Evolutionary conservation across 306 rosid genomes (phyloP), one percentile per base, ranked within the genome.

Genomic region (Medicago ruthenica): DNA sequence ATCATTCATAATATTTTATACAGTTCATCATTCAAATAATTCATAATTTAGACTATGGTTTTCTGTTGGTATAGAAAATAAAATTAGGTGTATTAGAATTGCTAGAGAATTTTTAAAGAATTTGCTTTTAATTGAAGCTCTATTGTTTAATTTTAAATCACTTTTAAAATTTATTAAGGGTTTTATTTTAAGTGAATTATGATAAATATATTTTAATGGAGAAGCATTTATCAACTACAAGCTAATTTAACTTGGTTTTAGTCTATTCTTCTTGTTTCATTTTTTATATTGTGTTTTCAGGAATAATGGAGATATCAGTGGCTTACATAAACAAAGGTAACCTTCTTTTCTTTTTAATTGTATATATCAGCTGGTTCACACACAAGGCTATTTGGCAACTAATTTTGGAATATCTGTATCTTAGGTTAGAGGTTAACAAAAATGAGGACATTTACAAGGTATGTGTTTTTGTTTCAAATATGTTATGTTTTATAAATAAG

Each of bases 371-470:
- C 21, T 3, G 1, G 10, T 60, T 62, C 4, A 34, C 20, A 34
- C 10, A 6, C 3, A 9, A 11, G 6, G 42, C 20, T 60, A 36
- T 16, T 17, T 34, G 22, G 54, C 27, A 50, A 64, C 34, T 64
- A 58, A 68, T 57, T 55, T 55, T 74, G 41, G 76, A 9, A 53
- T 27, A 39, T 81, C 1, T 80, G 27, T n/a, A 54, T 60, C 58
- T 67, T 83, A 93, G 98, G 88, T 80, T 78, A 40, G 83, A 70
- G 75, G 83, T 81, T 34, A 71, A 27, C 48, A 82, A 50, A 62
- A 85, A 76, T 76, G 86, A 82, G 71, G 89, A 81, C 41, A 65
- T 74, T 27, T 61, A 78, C 41, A 74, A 78, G 93, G 94, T 89
- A 86, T 58, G 76, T 67, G 73, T 55, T 41, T 50, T 76, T 48